Evolutionary conservation across 2,329 filamentous ascomycete species (phyloP), one percentile per base, ranked within the genome.

Genomic region (Aureobasidium sp.): DNA sequence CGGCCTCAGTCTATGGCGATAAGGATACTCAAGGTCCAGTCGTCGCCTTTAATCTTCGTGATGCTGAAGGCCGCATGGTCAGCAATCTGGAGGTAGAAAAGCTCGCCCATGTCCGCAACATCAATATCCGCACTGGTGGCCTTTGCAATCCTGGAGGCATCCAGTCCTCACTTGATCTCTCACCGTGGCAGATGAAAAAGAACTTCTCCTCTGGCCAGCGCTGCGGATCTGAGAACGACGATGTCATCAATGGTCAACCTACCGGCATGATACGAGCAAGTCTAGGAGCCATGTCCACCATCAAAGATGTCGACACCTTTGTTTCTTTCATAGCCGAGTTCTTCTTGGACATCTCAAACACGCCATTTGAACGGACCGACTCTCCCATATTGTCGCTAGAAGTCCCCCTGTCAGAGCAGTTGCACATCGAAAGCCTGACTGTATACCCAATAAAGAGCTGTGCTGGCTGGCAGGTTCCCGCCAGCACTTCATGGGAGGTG

Each of bases 401-500:
- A 7, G 37, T 45, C 1, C 27, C 44, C 5, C 4, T 24, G 7
- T 29, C 35, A 4, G 59, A 66, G 6, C 62, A 64, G 15, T 69
- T 78, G 62, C 73, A 76, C 64, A 74, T 81, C 57, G 78, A 81
- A 63, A 78, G 75, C 60, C 66, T 81, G 17, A 77, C 75, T 6
- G 83, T 97, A 0, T 99, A 91, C 70, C 94, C 94, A 0, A 92
- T 99, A 70, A 99, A 99, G 74, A 96, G 91, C 71, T 97, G 94
- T 69, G 89, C 86, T 17, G 89, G 89, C 0, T 96, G 88, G 72
- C 78, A 78, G 39, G 79, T 97, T 33, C 87, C 91, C 1, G 64
- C 75, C 0, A 81, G 78, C 2, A 77, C 76, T 8, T 70, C 79
- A 15, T 99, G 94, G 94, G 85, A 89, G 68, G 81, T 97, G 22